Percentiles rank a stretch among this genome's conserved stretches.
Conservation (phyloP, 192 early-diverging fungal genomes). For the Funneliformis geosporum region DNA sequence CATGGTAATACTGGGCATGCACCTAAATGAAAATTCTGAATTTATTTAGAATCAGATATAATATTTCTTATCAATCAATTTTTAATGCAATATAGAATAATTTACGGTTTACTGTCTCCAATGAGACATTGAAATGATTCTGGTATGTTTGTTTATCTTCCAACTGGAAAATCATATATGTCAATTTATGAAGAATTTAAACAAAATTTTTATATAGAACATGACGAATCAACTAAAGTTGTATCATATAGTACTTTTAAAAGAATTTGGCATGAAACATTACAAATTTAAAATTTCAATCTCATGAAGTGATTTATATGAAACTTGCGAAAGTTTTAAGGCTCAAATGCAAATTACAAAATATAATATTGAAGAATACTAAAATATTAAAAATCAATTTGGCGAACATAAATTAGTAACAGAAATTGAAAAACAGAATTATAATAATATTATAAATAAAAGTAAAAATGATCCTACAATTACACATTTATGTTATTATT, state of each 20-base stretch:
- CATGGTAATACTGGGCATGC: too few species aligned
- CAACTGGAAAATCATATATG: neutral
- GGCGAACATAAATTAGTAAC: neutral
- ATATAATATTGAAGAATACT: neutral
- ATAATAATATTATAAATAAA: neutral
- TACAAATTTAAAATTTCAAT: neutral
- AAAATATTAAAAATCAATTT: neutral
- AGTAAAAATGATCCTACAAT: neutral
- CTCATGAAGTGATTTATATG: neutral
- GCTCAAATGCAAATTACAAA: neutral
- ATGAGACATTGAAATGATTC: neutral
- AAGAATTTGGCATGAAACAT: neutral
- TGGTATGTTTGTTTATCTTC: neutral
- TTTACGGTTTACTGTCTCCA: neutral
- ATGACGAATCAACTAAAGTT: neutral
- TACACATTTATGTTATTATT: neutral
- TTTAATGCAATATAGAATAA: neutral
- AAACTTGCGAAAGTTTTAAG: neutral
- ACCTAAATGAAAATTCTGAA: too few species aligned
- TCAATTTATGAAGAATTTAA: neutral
- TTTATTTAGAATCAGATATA: too few species aligned
- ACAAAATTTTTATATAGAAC: neutral
- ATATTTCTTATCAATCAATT: too few species aligned
- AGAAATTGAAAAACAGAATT: too few species aligned
- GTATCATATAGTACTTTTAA: neutral